Evolutionary conservation across 1,284 basidiomycete species (phyloP).

Genomic region (Apiotrichum siamense): DNA sequence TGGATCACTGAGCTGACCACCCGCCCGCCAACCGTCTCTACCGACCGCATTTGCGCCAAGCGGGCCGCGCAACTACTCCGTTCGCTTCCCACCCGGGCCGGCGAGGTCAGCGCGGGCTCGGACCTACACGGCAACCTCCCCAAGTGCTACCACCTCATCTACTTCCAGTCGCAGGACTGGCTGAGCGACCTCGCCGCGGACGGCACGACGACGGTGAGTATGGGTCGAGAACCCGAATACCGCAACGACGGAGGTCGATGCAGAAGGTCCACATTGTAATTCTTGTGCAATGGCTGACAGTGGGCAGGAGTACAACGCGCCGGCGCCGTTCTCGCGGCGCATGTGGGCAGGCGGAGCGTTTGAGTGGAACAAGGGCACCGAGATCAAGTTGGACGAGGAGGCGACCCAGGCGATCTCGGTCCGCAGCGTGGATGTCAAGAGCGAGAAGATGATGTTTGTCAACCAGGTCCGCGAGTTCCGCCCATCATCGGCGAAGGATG

Average conservation of each 20-base stretch:
- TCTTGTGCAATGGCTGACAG: constrained; percentile 38
- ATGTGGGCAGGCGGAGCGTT: constrained; percentile 81
- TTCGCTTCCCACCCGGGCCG: constrained; percentile 63
- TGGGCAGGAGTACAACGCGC: constrained; percentile 50
- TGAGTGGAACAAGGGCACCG: constrained; percentile 52
- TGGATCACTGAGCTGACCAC: constrained; percentile 27
- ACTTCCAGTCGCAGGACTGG: constrained; percentile 64
- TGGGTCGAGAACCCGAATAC: neutral
- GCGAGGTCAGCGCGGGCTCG: neutral
- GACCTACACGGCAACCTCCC: constrained; percentile 47
- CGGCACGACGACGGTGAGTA: constrained; percentile 56
- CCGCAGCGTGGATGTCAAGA: constrained; percentile 59
- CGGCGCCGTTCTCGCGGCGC: constrained; percentile 63
- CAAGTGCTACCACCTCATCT: constrained; percentile 65
- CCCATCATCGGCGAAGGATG: constrained; percentile 51
- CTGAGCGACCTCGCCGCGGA: constrained; percentile 58
- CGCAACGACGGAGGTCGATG: neutral
- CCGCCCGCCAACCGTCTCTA: constrained; percentile 7
- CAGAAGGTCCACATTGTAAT: too few species aligned
- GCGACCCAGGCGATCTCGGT: constrained; percentile 55
- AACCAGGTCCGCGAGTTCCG: constrained; percentile 51
- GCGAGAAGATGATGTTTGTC: constrained; percentile 66
- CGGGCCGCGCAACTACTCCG: constrained; percentile 25
- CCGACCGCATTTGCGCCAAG: constrained; percentile 18
- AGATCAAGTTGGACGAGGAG: constrained; percentile 56